These are phyloP conservation scores for Curvularia spicifera DNA, from an alignment of 2,329 filamentous ascomycete species.

Conservation along the genomic window DNA sequence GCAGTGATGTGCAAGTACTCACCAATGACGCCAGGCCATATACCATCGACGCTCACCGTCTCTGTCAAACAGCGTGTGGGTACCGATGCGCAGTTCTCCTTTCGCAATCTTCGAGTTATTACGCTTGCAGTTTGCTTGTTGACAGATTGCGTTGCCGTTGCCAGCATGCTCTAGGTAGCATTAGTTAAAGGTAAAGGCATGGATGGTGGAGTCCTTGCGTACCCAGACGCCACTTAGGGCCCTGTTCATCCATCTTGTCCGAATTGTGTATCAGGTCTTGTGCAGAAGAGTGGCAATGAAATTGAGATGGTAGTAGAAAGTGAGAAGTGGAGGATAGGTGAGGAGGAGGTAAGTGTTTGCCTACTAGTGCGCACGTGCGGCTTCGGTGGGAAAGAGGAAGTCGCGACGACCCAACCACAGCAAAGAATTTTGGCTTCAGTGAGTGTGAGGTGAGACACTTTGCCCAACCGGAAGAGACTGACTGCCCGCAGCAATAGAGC, in stretches of 20 bases:
- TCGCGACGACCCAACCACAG: neutral
- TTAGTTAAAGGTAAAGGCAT: neutral
- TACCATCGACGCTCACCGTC: constrained; percentile 64
- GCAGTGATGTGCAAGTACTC: constrained; percentile 39
- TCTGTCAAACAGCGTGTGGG: constrained; percentile 64
- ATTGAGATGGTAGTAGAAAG: neutral
- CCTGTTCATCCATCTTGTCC: constrained; percentile 6
- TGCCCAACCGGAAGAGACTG: neutral
- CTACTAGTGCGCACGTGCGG: neutral
- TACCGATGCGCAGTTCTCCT: constrained; percentile 77
- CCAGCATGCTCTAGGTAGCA: constrained; percentile 17
- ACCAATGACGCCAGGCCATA: constrained; percentile 81
- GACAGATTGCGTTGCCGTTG: constrained; percentile 56
- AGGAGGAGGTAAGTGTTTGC: neutral
- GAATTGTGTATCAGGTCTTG: too few relatives aligned
- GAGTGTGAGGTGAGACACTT: neutral
- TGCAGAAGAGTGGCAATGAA: too few relatives aligned
- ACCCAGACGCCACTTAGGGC: constrained; percentile 28
- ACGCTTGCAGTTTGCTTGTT: constrained; percentile 74
- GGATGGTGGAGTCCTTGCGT: neutral
- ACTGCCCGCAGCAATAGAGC: too few relatives aligned
- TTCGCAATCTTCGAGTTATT: constrained; percentile 66
- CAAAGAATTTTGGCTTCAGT: neutral
- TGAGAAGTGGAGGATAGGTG: neutral
- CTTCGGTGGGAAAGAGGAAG: constrained; percentile 11